Conservation (phyloP, 2,329 filamentous ascomycete species). For the Phaeomoniella chlamydospora region DNA sequence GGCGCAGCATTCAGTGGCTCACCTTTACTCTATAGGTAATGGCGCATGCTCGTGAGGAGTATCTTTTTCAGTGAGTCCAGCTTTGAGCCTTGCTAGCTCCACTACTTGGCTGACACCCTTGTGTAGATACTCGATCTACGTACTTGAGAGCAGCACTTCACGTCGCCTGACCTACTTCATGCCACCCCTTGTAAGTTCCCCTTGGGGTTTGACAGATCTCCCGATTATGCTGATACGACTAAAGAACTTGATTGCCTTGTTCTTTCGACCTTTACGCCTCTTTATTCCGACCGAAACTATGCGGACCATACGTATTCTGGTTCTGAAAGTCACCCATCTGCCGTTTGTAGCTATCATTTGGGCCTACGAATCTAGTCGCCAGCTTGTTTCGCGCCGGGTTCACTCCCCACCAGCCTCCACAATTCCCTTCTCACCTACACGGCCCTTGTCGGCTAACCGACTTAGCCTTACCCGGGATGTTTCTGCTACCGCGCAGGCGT, state of each 20-base stretch:
- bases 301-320: slow-evolving; percentile 39
- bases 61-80: slow-evolving; percentile 39
- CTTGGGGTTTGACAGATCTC: slow-evolving; percentile 2
- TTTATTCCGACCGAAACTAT: slow-evolving; percentile 39
- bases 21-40: slow-evolving; percentile 32
- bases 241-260: slow-evolving; percentile 44
- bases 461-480: slow-evolving; percentile 5
- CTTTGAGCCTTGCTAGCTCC: slow-evolving; percentile 9
- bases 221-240: slow-evolving; percentile 1
- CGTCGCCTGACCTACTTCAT: slow-evolving; percentile 31
- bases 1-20: background rate
- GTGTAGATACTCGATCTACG: slow-evolving; percentile 25
- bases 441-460: slow-evolving; percentile 7
- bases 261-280: slow-evolving; percentile 41
- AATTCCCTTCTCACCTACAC: slow-evolving; percentile 6
- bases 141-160: slow-evolving; percentile 29
- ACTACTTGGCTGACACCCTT: too few relatives aligned
- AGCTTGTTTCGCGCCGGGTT: slow-evolving; percentile 12
- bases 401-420: slow-evolving; percentile 8
- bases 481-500: slow-evolving; percentile 6
- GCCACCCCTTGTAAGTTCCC: slow-evolving; percentile 25
- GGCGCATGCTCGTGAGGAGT: slow-evolving; percentile 46
- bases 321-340: slow-evolving; percentile 44
- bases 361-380: slow-evolving; percentile 32
- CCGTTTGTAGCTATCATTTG: slow-evolving; percentile 43